Conservation (phyloP, 139 green algal genomes). For the Chlamydomonas schloesseri region DNA sequence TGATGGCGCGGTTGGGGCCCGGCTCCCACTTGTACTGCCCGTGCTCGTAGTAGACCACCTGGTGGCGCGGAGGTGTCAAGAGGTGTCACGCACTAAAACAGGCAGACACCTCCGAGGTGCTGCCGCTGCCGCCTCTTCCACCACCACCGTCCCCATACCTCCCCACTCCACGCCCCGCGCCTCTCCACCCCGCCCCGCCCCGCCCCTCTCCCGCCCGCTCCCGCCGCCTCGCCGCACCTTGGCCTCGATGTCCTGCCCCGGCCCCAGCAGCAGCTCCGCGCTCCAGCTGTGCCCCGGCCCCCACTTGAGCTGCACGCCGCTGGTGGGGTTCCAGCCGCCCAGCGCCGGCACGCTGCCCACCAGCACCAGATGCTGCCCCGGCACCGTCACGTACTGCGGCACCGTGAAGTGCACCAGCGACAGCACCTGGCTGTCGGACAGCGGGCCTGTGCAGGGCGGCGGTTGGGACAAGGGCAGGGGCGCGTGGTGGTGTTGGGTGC, state of each 20-base stretch:
- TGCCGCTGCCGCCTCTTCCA: no score
- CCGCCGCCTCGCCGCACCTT: conserved; percentile 24
- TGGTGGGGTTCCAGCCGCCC: conserved; percentile 46
- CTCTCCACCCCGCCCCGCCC: no score
- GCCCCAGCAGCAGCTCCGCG: conserved; percentile 33
- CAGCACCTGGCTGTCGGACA: conserved; percentile 16
- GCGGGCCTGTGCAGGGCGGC: neutral
- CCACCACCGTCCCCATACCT: no score
- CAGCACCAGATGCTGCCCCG: conserved; percentile 58
- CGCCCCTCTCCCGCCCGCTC: neutral
- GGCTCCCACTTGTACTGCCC: conserved; percentile 41
- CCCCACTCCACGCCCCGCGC: no score
- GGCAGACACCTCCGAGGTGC: no score
- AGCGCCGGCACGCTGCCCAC: conserved; percentile 37
- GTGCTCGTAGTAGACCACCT: conserved; percentile 45
- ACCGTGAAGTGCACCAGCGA: conserved; percentile 53
- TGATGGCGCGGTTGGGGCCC: conserved; percentile 39
- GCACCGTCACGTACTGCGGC: conserved; percentile 43
- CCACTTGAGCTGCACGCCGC: conserved; percentile 38
- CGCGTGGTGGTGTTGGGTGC: neutral
- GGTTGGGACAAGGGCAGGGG: neutral
- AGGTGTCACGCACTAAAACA: neutral
- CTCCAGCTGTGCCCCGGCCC: conserved; percentile 39
- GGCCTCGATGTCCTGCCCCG: conserved; percentile 26
- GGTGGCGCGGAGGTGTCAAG: neutral